Evolutionary conservation across 2,329 filamentous ascomycete genomes (phyloP).

Genomic region (Monilinia vaccinii-corymbosi): DNA sequence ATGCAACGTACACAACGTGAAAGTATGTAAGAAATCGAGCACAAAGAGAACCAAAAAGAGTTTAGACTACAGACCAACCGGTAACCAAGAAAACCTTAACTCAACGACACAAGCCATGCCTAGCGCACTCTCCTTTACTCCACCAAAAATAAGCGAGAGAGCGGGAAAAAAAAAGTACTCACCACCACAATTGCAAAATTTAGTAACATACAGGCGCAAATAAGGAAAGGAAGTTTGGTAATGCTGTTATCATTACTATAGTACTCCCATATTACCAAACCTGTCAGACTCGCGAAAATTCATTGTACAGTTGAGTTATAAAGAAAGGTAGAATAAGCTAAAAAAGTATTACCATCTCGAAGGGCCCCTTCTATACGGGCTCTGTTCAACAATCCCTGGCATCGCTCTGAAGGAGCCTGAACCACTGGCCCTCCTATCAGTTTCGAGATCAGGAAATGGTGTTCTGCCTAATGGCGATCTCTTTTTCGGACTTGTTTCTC

Average conservation of each 20-base stretch:
- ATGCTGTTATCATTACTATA: not conserved
- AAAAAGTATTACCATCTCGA: constrained; percentile 20
- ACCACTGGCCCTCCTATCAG: constrained; percentile 20
- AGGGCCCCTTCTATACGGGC: constrained; percentile 22
- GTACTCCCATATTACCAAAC: not conserved
- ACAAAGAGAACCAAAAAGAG: not conserved
- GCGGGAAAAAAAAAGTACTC: not conserved
- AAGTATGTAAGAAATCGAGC: not conserved
- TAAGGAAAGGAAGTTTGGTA: not conserved
- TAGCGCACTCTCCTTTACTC: not conserved
- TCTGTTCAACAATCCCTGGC: constrained; percentile 15
- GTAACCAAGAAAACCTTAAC: not conserved
- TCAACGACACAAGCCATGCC: not conserved
- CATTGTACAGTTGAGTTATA: not conserved
- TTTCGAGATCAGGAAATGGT: constrained; percentile 13
- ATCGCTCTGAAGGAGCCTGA: constrained; percentile 13
- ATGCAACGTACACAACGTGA: not conserved
- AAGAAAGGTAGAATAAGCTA: not conserved
- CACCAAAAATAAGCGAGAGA: not conserved
- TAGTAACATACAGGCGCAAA: not conserved
- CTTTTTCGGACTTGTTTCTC: constrained; percentile 25
- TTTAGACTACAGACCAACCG: not conserved
- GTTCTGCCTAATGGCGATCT: constrained; percentile 15
- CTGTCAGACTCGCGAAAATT: not conserved
- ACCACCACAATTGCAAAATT: not conserved